A percentile compares a stretch with the other conserved stretches of the same genome.
Evolutionary conservation across 1,284 basidiomycete species (phyloP).

Genomic region (Trichosporon asahii): DNA sequence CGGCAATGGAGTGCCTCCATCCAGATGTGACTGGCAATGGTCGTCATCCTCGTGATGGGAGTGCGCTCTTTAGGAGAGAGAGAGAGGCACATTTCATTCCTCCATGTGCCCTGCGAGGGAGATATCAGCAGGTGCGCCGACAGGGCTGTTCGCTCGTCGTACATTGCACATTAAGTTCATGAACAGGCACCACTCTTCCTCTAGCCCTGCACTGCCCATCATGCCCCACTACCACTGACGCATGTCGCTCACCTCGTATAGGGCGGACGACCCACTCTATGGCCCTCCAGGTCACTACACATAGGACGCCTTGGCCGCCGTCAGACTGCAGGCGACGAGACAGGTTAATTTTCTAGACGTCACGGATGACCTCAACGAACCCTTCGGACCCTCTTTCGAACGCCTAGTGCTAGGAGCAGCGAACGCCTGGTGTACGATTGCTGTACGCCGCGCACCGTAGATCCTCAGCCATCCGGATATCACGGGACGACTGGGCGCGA

Average conservation of each 20-base stretch:
- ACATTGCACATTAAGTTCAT: not conserved
- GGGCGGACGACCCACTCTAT: not conserved
- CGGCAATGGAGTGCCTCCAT: not conserved
- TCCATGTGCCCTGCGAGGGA: not conserved
- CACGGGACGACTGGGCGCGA: not conserved
- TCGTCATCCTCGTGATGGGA: constrained; percentile 7
- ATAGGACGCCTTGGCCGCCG: not conserved
- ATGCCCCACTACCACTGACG: not conserved
- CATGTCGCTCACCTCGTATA: not conserved
- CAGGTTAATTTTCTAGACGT: constrained; percentile 1
- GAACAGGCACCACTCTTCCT: not conserved
- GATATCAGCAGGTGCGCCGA: not conserved
- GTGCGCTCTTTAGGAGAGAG: not conserved
- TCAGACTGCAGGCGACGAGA: not conserved
- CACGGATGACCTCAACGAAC: constrained; percentile 1
- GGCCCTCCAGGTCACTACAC: not conserved
- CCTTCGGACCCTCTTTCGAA: constrained; percentile 10
- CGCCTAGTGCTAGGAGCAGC: not conserved
- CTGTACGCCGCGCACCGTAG: not conserved
- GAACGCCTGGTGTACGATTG: not conserved
- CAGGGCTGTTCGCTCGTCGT: not conserved
- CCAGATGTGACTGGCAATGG: not conserved
- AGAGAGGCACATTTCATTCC: constrained; percentile 6
- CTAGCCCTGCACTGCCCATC: not conserved
- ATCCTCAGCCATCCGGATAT: not conserved